Conservation (phyloP, 1,284 basidiomycete species). For the Rhodotorula sp. region DNA sequence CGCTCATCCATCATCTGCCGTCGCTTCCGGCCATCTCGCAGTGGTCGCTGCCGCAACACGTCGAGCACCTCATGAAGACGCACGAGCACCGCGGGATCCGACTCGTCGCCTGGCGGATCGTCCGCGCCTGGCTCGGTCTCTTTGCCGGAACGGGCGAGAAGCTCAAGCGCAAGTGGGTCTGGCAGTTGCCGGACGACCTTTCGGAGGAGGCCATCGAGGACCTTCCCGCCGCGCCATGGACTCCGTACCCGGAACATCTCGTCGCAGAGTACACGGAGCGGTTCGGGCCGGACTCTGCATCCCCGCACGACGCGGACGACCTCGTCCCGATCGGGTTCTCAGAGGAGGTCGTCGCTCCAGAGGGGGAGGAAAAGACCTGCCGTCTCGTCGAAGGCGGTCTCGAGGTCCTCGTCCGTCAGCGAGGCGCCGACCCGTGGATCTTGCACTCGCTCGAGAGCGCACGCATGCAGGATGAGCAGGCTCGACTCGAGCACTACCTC, state of each 20-base stretch:
- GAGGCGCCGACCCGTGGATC: slow-evolving; percentile 36
- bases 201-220: slow-evolving; percentile 1
- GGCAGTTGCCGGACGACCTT: slow-evolving; percentile 5
- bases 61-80: slow-evolving; percentile 36
- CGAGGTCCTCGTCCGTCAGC: slow-evolving; percentile 27
- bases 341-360: slow-evolving; percentile 2
- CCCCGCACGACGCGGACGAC: slow-evolving; percentile 22
- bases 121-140: slow-evolving; percentile 40
- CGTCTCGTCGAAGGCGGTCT: slow-evolving; percentile 36
- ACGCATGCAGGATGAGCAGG: slow-evolving; percentile 11
- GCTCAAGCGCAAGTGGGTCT: slow-evolving; percentile 39
- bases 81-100: slow-evolving; percentile 40
- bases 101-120: slow-evolving; percentile 42
- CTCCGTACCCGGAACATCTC: slow-evolving; percentile 28
- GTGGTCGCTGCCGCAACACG: slow-evolving; percentile 34
- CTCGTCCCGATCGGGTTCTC: slow-evolving; percentile 14
- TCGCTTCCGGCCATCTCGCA: slow-evolving; percentile 24
- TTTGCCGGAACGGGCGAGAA: slow-evolving; percentile 33
- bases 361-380: not conserved
- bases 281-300: slow-evolving; percentile 16
- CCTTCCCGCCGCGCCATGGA: slow-evolving; percentile 17
- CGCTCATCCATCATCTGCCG: slow-evolving; percentile 30
- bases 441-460: slow-evolving; percentile 26
- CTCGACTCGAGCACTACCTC: not conserved
- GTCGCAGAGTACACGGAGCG: slow-evolving; percentile 21